These are phyloP conservation scores for Lasiosphaeria hispida DNA, from an alignment of 495 filamentous ascomycete genomes.

Conservation along the genomic window DNA sequence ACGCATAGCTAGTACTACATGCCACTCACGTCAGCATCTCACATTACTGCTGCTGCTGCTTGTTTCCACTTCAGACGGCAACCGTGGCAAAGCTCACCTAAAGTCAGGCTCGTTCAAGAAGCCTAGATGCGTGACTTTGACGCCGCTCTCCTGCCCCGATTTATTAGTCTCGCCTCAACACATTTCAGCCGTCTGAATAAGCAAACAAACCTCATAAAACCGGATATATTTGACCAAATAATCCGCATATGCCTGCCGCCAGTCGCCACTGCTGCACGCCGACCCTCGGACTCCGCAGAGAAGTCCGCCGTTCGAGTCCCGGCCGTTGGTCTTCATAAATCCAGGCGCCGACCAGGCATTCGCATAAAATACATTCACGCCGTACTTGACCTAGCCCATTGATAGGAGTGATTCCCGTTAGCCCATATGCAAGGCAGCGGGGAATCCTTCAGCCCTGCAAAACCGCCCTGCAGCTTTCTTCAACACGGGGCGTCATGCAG, in stretches of 20 bases:
- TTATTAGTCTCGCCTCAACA: neutral
- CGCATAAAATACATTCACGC: slow-evolving; percentile 42
- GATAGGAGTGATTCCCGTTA: too few species aligned
- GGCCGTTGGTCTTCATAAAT: slow-evolving; percentile 57
- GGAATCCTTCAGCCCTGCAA: too few species aligned
- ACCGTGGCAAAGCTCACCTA: slow-evolving; percentile 20
- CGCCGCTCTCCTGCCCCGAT: slow-evolving; percentile 29
- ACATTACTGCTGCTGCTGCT: too few species aligned
- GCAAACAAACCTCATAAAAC: slow-evolving; percentile 37
- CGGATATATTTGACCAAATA: slow-evolving; percentile 53
- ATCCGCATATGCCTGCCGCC: slow-evolving; percentile 55
- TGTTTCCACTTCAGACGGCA: neutral
- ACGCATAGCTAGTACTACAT: slow-evolving; percentile 39
- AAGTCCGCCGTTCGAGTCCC: slow-evolving; percentile 41
- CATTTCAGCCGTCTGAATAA: neutral
- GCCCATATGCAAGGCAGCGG: too few species aligned
- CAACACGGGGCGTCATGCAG: too few species aligned
- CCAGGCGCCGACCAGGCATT: slow-evolving; percentile 57
- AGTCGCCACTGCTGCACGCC: slow-evolving; percentile 48
- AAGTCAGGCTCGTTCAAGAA: slow-evolving; percentile 59
- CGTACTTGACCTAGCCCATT: too few species aligned
- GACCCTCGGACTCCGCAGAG: slow-evolving; percentile 49
- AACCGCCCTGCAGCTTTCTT: too few species aligned
- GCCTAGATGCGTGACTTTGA: slow-evolving; percentile 49
- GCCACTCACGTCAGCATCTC: neutral